These are phyloP conservation scores for Pisolithus microcarpus DNA, from an alignment of 768 basidiomycete genomes.

Conservation along the genomic window DNA sequence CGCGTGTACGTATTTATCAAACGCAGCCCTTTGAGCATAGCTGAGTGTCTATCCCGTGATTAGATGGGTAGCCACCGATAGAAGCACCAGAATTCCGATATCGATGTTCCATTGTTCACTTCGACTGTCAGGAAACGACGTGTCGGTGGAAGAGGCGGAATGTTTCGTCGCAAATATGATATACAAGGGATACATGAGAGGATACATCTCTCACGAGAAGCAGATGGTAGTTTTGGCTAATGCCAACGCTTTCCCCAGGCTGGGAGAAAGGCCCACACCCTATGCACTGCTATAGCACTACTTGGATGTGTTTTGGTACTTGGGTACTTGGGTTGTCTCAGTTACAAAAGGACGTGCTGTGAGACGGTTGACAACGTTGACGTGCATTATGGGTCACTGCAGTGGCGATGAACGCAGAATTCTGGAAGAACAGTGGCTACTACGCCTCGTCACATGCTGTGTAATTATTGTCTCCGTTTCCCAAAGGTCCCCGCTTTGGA, in stretches of 20 bases:
- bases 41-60: not conserved
- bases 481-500: too few species aligned
- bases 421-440: too few species aligned
- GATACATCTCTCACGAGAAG: slow-evolving; percentile 95
- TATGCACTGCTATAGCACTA: slow-evolving; percentile 24
- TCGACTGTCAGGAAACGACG: slow-evolving; percentile 59
- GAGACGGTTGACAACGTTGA: not conserved
- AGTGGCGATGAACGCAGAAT: too few species aligned
- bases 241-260: slow-evolving; percentile 71
- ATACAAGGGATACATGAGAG: slow-evolving; percentile 84
- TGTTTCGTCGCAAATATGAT: slow-evolving; percentile 95
- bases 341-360: not conserved
- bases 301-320: not conserved
- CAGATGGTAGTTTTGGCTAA: slow-evolving; percentile 87
- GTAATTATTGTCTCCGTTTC: too few species aligned
- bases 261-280: slow-evolving; percentile 56
- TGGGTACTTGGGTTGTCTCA: slow-evolving; percentile 3
- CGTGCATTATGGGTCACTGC: not conserved
- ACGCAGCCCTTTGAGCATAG: not conserved
- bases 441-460: too few species aligned
- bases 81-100: slow-evolving; percentile 72
- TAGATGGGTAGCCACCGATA: slow-evolving; percentile 77
- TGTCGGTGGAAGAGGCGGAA: slow-evolving; percentile 78
- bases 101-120: slow-evolving; percentile 76
- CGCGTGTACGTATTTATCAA: slow-evolving; percentile 50